Evolutionary conservation across 306 rosid genomes (phyloP).

Genomic region (Begonia peltatifolia): DNA sequence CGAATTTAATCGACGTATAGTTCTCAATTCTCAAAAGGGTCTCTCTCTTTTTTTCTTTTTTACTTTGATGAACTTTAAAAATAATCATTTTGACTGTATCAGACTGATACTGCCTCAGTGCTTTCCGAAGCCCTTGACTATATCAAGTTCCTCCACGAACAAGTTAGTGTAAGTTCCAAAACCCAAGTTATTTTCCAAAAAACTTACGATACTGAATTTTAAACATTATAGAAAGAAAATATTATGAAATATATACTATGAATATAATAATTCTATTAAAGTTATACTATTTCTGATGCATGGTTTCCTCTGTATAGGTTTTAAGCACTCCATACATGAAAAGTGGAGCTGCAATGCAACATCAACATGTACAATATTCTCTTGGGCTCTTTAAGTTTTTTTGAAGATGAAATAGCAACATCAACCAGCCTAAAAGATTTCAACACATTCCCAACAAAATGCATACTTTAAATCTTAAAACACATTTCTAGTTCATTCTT

Average conservation of each 20-base stretch:
- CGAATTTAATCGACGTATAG: slow-evolving; percentile 1
- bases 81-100: slow-evolving; percentile 20
- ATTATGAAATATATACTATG: no score
- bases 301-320: slow-evolving; percentile 21
- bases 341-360: slow-evolving; percentile 69
- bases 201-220: no score
- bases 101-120: slow-evolving; percentile 99
- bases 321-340: slow-evolving; percentile 91
- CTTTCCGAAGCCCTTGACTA: slow-evolving; percentile 97
- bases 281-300: no score
- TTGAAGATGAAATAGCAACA: no score
- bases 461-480: not conserved
- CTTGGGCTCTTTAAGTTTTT: not conserved
- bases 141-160: slow-evolving; percentile 94
- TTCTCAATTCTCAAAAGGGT: not conserved
- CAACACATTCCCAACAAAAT: not conserved
- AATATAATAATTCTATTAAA: no score
- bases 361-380: slow-evolving; percentile 49
- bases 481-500: no score
- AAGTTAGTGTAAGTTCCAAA: slow-evolving; percentile 64
- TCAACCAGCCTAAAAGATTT: no score
- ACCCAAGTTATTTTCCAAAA: no score
- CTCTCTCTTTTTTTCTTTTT: not conserved
- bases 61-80: slow-evolving; percentile 10
- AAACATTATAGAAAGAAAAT: no score